These are phyloP conservation scores for Neonectria ditissima DNA, from an alignment of 2,329 filamentous ascomycete species.

Conservation along the genomic window DNA sequence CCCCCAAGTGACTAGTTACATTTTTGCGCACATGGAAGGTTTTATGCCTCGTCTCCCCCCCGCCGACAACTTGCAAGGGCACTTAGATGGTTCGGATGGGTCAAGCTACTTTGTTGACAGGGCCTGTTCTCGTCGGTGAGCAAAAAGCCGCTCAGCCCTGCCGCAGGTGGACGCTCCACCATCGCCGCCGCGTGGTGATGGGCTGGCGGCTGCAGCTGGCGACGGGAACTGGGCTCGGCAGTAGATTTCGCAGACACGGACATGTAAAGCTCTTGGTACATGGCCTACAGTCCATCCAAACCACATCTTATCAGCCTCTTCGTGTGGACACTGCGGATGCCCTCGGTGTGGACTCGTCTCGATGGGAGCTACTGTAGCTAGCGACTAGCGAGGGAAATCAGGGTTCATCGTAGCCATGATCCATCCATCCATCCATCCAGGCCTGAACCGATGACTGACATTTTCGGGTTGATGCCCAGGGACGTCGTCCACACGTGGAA, in stretches of 20 bases:
- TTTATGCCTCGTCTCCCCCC: slow-evolving; percentile 27
- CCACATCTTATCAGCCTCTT: slow-evolving; percentile 8
- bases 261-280: background rate
- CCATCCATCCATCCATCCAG: slow-evolving; percentile 20
- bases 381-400: slow-evolving; percentile 19
- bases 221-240: slow-evolving; percentile 21
- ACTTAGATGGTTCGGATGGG: slow-evolving; percentile 14
- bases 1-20: slow-evolving; percentile 7
- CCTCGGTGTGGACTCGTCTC: background rate
- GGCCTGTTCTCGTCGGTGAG: slow-evolving; percentile 26
- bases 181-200: slow-evolving; percentile 14
- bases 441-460: slow-evolving; percentile 13
- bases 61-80: slow-evolving; percentile 1
- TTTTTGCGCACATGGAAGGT: background rate
- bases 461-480: slow-evolving; percentile 24
- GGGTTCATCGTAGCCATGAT: slow-evolving; percentile 12
- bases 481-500: slow-evolving; percentile 24
- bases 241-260: background rate
- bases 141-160: slow-evolving; percentile 23
- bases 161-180: slow-evolving; percentile 22
- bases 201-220: slow-evolving; percentile 14
- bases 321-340: no score
- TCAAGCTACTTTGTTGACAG: slow-evolving; percentile 12
- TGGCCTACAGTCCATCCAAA: no score
- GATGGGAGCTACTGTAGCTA: slow-evolving; percentile 16